Evolutionary conservation across 2,329 filamentous ascomycete genomes (phyloP), one percentile per base, ranked within the genome.

Genomic region (Aspergillus sp.): DNA sequence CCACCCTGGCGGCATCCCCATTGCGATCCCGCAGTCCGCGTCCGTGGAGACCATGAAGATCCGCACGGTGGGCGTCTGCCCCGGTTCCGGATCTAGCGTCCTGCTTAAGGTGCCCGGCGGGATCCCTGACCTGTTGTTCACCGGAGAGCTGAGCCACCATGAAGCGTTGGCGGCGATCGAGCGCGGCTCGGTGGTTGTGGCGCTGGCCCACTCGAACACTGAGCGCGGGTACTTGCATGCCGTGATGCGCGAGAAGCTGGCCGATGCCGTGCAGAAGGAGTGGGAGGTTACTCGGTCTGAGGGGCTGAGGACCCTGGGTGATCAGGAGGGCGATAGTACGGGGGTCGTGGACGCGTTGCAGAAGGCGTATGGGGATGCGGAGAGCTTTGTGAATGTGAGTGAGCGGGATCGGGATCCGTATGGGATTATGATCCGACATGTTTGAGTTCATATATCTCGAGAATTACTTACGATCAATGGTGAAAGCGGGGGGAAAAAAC

Each of bases 91-190:
- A 0, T 90, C 88, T 1, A 86, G 88, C 45, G 83, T 82, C 1
- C 69, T 98, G 20, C 84, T 97, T 59, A 86, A 87, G 63, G 83
- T 84, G 6, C 56, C 63, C 18, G 55, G 65, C 11, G 65, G 67
- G 2, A 70, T 77, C 46, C 91, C 92, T 0, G 92, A 97, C 70
- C 75, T 98, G 45, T 77, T 96, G 4, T 90, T 99, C 67, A 98
- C 92, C 0, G 95, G 95, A 1, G 95, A 99, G 79, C 85, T 98
- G 81, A 90, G 87, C 69, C 95, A 99, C 73, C 95, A 99, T 73
- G 92, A 95, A 64, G 92, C 94, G 3, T 83, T 99, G 59, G 86
- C 90, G 45, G 91, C 92, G 1, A 91, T 90, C 29, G 93, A 97
- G 79, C 85, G 88, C 59, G 93, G 93, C 1, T 88, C 88, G 63